phyloP scores from a whole-genome alignment of 164 flowering plant genomes.

The Cinnamomum chago region DNA sequence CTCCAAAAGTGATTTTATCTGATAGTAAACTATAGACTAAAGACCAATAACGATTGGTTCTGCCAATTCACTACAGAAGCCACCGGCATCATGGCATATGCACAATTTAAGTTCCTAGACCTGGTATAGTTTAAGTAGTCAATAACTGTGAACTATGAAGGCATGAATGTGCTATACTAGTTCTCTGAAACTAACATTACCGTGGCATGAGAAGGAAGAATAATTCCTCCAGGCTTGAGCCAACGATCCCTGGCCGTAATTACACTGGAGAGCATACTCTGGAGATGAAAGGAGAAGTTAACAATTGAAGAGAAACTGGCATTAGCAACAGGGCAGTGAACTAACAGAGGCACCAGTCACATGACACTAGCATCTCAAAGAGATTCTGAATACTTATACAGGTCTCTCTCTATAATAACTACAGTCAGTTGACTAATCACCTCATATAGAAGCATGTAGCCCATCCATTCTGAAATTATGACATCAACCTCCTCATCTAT shows the following conservation, averaged over 20 bases:
- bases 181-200: slow-evolving; percentile 30
- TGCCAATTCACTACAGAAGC: not conserved
- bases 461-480: slow-evolving; percentile 99
- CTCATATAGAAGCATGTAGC: slow-evolving; percentile 98
- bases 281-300: slow-evolving; percentile 8
- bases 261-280: slow-evolving; percentile 99
- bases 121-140: too few species aligned
- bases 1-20: too few species aligned
- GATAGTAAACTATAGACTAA: not conserved
- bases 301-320: not conserved
- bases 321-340: not conserved
- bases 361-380: not conserved
- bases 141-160: not conserved
- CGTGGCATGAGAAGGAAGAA: slow-evolving; percentile 91
- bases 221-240: slow-evolving; percentile 96
- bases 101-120: too few species aligned
- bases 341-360: not conserved
- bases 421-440: not conserved
- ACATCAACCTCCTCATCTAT: slow-evolving; percentile 95
- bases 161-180: not conserved
- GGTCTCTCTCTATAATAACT: not conserved
- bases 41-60: not conserved
- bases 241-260: slow-evolving; percentile 95
- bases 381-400: not conserved
- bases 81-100: too few species aligned